Evolutionary conservation across 352 stramenopile genomes (phyloP).

Genomic region (Phytophthora quininea): DNA sequence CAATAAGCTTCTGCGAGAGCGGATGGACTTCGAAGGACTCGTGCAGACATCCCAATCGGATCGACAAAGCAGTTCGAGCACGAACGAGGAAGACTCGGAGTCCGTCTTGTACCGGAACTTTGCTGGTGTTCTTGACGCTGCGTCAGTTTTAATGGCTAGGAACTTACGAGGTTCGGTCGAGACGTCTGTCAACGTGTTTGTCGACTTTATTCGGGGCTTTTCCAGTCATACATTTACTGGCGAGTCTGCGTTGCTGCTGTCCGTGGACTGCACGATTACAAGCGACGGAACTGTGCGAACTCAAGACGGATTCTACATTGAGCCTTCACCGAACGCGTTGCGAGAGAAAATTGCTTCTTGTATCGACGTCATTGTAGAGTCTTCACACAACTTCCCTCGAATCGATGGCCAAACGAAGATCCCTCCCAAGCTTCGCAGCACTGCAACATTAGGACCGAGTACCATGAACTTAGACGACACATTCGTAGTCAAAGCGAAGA

Average conservation of each 20-base stretch:
- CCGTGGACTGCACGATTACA: constrained; percentile 52
- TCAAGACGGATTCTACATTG: constrained; percentile 63
- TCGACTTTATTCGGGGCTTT: constrained; percentile 81
- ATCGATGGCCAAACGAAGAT: constrained; percentile 86
- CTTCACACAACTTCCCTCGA: constrained; percentile 87
- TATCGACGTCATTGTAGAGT: constrained; percentile 75
- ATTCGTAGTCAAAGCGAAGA: constrained; percentile 79
- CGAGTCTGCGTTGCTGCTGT: constrained; percentile 66
- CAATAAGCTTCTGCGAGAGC: constrained; percentile 45
- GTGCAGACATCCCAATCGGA: constrained; percentile 21
- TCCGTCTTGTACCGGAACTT: constrained; percentile 56
- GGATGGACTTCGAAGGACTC: constrained; percentile 65
- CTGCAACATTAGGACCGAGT: constrained; percentile 78
- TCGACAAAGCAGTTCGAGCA: constrained; percentile 10
- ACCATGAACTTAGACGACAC: constrained; percentile 81
- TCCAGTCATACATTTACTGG: constrained; percentile 52
- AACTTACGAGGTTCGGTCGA: constrained; percentile 90
- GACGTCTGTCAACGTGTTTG: constrained; percentile 73
- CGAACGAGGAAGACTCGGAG: constrained; percentile 46
- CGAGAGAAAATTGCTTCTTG: constrained; percentile 73
- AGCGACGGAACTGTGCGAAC: constrained; percentile 22
- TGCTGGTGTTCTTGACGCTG: constrained; percentile 78
- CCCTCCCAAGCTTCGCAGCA: constrained; percentile 61
- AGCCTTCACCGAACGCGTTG: constrained; percentile 55
- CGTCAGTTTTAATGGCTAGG: constrained; percentile 89